Evolutionary conservation across 768 basidiomycete species (phyloP).

Genomic region (Tulasnella sp.): DNA sequence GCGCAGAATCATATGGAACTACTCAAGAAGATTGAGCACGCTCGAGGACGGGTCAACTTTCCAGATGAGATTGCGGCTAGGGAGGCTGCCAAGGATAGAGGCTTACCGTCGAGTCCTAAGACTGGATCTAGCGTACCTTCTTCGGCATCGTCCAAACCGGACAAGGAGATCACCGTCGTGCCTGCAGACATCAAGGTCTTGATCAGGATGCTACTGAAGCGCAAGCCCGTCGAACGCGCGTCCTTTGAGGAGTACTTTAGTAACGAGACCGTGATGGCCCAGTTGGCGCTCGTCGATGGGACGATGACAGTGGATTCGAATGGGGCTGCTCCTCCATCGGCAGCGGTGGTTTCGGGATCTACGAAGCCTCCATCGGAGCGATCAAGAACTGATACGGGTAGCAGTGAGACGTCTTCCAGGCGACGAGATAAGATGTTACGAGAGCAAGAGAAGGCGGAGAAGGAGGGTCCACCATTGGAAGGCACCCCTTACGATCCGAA

Average conservation of each 20-base stretch:
- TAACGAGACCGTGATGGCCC: constrained; percentile 55
- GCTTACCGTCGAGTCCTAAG: constrained; percentile 30
- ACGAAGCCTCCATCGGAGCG: constrained; percentile 17
- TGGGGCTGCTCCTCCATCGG: background rate
- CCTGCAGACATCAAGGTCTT: constrained; percentile 78
- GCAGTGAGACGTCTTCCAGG: constrained; percentile 13
- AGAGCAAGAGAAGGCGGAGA: constrained; percentile 1
- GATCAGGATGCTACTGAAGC: constrained; percentile 71
- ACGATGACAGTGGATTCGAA: constrained; percentile 18
- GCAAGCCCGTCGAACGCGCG: constrained; percentile 72
- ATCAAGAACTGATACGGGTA: constrained; percentile 16
- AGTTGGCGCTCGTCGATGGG: constrained; percentile 60
- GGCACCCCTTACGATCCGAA: constrained; percentile 14
- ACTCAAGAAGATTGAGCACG: constrained; percentile 79
- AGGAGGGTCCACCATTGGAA: constrained; percentile 7
- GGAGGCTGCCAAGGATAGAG: constrained; percentile 34
- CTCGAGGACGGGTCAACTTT: constrained; percentile 78
- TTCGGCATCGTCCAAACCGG: constrained; percentile 10
- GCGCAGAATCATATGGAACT: constrained; percentile 95
- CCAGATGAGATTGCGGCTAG: constrained; percentile 73
- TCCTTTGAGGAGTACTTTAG: constrained; percentile 89
- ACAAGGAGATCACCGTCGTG: constrained; percentile 37
- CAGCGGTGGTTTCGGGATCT: constrained; percentile 13
- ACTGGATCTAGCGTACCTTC: background rate
- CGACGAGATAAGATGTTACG: background rate